Evolutionary conservation across 2,329 filamentous ascomycete genomes (phyloP), one percentile per base, ranked within the genome.

Genomic region (Venturia effusa): DNA sequence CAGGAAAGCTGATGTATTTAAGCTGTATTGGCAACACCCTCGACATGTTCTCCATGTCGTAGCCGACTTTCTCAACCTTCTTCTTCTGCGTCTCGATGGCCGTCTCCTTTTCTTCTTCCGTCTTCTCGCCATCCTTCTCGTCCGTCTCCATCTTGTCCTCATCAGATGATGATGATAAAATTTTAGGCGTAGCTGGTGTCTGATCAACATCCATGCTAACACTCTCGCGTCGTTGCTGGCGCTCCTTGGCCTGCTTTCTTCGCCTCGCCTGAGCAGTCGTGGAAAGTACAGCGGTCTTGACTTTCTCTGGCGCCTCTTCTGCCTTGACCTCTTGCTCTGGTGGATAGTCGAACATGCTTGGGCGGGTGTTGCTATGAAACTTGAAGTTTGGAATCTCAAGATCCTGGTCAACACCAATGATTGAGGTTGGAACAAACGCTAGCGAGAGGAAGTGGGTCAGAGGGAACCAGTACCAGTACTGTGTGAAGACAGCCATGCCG

Each of bases 381-480:
- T 95, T 95, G 84, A 97, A 92, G 73, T 87, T 88, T 24, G 95
- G 92, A 63, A 96, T 91, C 71, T 97, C 91, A 17, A 99, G 83
- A 72, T 97, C 90, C 72, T 95, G 88, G 73, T 99, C 92, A 32
- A 99, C 85, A 66, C 90, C 93, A 70, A 97, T 97, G 72, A 99
- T 89, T 1, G 94, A 89, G 1, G 95, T 99, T 1, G 94, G 94
- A n/a, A 90, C 92, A 78, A 99, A 97, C 71, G 91, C 92, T 66
- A 99, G 82, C 0, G 93, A 95, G 65, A 99, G 76, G 85, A 99
- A 99, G 77, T 99, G 94, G 37, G 94, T 96, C 71, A 97, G 88
- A 66, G 94, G 94, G 84, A 99, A 99, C 94, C 94, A 99, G 80
- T 99, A 99, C 94, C 94, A 99, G 80, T 99, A 99, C 75, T 99